Evolutionary conservation across 805 yeast genomes (phyloP).

Genomic region (Metschnikowia lachancei): DNA sequence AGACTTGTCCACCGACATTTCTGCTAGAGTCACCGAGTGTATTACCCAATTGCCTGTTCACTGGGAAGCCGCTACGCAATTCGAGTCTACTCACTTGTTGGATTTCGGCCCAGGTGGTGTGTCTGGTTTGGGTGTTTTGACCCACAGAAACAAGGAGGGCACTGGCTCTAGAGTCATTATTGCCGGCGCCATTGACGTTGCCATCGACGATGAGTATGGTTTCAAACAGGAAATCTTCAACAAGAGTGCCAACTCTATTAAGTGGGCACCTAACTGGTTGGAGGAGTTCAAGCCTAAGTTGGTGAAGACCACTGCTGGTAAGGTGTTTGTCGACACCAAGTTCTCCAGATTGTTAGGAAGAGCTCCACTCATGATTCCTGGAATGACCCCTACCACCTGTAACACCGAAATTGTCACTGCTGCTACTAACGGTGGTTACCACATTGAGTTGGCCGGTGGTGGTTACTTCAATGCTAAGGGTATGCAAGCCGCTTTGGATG

Average conservation of each 20-base stretch:
- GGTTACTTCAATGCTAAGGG: constrained; percentile 80
- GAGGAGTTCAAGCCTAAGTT: constrained; percentile 83
- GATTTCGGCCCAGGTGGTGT: constrained; percentile 99
- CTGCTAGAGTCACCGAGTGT: constrained; percentile 70
- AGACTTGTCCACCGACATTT: constrained; percentile 41
- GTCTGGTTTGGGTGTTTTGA: constrained; percentile 92
- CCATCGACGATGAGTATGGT: constrained; percentile 80
- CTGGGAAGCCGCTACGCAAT: constrained; percentile 90
- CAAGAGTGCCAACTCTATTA: constrained; percentile 58
- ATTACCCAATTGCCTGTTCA: constrained; percentile 87
- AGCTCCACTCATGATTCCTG: constrained; percentile 97
- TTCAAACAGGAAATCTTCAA: constrained; percentile 94
- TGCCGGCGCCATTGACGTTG: constrained; percentile 82
- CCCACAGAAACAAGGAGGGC: constrained; percentile 98
- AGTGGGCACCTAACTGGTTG: constrained; percentile 89
- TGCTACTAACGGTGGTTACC: constrained; percentile 93
- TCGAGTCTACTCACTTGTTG: constrained; percentile 79
- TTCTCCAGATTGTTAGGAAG: constrained; percentile 88
- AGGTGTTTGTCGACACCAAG: constrained; percentile 87
- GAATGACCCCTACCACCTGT: constrained; percentile 99
- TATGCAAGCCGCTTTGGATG: constrained; percentile 73
- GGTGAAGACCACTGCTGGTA: constrained; percentile 64
- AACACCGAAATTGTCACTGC: constrained; percentile 93
- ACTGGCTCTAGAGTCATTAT: constrained; percentile 93
- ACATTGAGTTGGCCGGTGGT: constrained; percentile 98